A percentile compares a stretch with the other conserved stretches of the same genome.
phyloP scores from a whole-genome alignment of 495 filamentous ascomycete species.

The Daldinia childiae region DNA sequence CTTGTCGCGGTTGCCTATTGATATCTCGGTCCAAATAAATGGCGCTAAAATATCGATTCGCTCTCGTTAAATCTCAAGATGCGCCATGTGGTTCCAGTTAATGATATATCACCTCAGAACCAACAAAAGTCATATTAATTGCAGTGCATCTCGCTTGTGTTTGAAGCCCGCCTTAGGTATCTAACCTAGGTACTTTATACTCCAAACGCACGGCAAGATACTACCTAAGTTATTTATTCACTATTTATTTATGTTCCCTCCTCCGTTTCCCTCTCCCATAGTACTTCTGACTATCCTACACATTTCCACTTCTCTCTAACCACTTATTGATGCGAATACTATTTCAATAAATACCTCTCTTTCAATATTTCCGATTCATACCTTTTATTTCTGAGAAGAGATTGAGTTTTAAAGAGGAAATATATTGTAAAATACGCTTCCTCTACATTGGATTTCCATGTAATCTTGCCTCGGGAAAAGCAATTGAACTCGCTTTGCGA shows the following conservation, averaged over 20 bases:
- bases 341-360: no score
- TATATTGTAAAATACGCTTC: no score
- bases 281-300: background rate
- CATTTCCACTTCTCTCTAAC: no score
- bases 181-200: background rate
- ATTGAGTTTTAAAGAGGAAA: no score
- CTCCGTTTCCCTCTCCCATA: background rate
- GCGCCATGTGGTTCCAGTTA: slow-evolving; percentile 30
- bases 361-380: no score
- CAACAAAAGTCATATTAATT: background rate
- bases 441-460: no score
- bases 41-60: slow-evolving; percentile 20
- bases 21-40: slow-evolving; percentile 4
- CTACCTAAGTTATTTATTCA: background rate
- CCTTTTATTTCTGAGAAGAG: no score
- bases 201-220: background rate
- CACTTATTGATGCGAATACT: no score
- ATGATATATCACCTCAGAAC: background rate
- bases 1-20: background rate
- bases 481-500: background rate
- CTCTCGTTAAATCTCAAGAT: background rate
- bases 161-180: background rate
- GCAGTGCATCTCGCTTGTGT: background rate
- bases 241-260: background rate
- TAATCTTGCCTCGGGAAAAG: background rate